These are phyloP conservation scores for Pichia thaimueangensis DNA, from an alignment of 805 yeast species.

Conservation along the genomic window DNA sequence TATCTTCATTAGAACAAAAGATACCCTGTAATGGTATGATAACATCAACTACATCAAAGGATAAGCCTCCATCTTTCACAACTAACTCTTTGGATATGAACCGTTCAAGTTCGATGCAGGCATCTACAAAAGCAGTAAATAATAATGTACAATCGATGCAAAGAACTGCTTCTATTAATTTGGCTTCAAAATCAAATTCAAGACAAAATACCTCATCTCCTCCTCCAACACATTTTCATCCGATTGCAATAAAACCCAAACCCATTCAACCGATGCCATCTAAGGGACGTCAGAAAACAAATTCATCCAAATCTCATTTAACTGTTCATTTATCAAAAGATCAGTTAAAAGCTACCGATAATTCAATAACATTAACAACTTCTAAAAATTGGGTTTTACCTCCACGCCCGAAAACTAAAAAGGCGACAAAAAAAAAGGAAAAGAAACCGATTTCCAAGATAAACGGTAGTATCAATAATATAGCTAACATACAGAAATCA, in stretches of 20 bases:
- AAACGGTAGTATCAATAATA: no score
- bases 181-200: not conserved
- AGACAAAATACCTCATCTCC: constrained; percentile 6
- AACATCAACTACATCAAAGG: not conserved
- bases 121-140: not conserved
- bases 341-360: constrained; percentile 1
- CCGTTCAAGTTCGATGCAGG: not conserved
- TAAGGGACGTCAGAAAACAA: constrained; percentile 6
- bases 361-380: constrained; percentile 13
- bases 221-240: constrained; percentile 18
- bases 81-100: not conserved
- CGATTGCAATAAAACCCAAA: constrained; percentile 28
- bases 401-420: constrained; percentile 41
- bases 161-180: constrained; percentile 3
- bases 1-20: no score
- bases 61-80: not conserved
- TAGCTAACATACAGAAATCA: no score
- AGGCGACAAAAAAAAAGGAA: constrained; percentile 11
- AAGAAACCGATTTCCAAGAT: constrained; percentile 9
- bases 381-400: constrained; percentile 46
- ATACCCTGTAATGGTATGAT: no score
- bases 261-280: constrained; percentile 16
- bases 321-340: not conserved
- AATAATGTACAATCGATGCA: not conserved
- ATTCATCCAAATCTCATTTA: not conserved